Conservation (phyloP, 345 rosid genomes). For the Toxicodendron radicans region DNA sequence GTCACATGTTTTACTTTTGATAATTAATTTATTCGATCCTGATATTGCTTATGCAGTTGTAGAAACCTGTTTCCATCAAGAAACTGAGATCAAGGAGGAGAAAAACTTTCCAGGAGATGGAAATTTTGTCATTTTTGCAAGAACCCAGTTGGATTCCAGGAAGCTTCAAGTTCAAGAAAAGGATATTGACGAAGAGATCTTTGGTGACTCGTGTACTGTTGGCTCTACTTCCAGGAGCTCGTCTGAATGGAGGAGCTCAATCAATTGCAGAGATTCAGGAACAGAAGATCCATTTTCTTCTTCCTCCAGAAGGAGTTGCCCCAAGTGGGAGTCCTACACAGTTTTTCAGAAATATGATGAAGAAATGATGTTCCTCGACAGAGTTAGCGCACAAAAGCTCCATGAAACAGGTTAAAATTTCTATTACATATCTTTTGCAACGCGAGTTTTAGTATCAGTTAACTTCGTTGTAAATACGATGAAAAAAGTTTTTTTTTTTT, state of each 20-base stretch:
- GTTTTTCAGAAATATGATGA: constrained; percentile 96
- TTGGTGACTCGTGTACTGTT: constrained; percentile 75
- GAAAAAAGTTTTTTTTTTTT: too few relatives aligned
- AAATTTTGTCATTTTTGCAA: constrained; percentile 21
- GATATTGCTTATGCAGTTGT: constrained; percentile 20
- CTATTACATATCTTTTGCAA: too few relatives aligned
- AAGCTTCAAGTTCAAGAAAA: constrained; percentile 37
- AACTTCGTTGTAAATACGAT: too few relatives aligned
- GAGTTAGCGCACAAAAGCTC: constrained; percentile 85
- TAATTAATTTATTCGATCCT: background rate
- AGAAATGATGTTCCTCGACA: constrained; percentile 86
- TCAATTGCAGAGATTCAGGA: constrained; percentile 59
- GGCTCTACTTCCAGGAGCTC: constrained; percentile 99
- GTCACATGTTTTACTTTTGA: constrained; percentile 14
- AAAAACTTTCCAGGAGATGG: constrained; percentile 29
- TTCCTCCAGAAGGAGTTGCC: constrained; percentile 90
- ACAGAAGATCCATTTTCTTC: constrained; percentile 94
- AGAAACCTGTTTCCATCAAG: constrained; percentile 18
- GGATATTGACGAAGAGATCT: constrained; percentile 55
- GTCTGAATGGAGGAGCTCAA: constrained; percentile 96
- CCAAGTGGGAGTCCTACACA: constrained; percentile 96
- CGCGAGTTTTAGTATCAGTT: too few relatives aligned
- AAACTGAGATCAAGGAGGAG: constrained; percentile 20
- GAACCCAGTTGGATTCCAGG: constrained; percentile 39
- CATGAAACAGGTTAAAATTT: constrained; percentile 74